A percentile compares a stretch with the other conserved stretches of the same genome.
These are phyloP conservation scores for Pulveroboletus sp. DNA, from an alignment of 768 basidiomycete species.

Conservation along the genomic window DNA sequence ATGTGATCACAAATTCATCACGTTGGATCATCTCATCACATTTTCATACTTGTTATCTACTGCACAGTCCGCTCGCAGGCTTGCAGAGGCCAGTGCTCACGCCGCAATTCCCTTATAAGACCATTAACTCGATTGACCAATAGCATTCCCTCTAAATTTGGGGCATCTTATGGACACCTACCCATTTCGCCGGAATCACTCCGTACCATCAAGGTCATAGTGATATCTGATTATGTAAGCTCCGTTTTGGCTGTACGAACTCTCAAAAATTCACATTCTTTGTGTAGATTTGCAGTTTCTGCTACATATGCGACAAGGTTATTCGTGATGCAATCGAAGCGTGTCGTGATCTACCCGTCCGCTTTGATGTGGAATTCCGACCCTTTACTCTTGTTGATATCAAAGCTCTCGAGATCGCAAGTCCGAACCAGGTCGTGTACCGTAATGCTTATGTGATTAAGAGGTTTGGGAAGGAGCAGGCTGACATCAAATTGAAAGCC, in stretches of 20 bases:
- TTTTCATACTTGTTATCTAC: neutral
- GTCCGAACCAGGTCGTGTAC: slow-evolving; percentile 1
- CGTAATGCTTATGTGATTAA: slow-evolving; percentile 21
- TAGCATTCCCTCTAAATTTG: slow-evolving; percentile 21
- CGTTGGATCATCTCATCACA: neutral
- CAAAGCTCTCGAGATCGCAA: neutral
- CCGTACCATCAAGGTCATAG: slow-evolving; percentile 30
- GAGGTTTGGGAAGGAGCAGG: slow-evolving; percentile 26
- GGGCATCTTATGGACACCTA: neutral
- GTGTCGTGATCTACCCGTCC: slow-evolving; percentile 28
- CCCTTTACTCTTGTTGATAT: slow-evolving; percentile 26
- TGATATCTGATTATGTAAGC: slow-evolving; percentile 32
- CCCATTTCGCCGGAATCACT: slow-evolving; percentile 7
- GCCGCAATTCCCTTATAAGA: neutral
- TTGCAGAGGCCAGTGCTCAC: slow-evolving; percentile 16
- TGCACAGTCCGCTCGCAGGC: slow-evolving; percentile 6
- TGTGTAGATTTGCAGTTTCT: slow-evolving; percentile 33
- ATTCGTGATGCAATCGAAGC: slow-evolving; percentile 32
- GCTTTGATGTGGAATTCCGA: slow-evolving; percentile 31
- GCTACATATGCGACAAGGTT: slow-evolving; percentile 35
- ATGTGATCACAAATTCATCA: neutral
- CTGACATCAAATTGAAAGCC: slow-evolving; percentile 23
- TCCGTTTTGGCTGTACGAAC: neutral
- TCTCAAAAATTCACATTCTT: neutral
- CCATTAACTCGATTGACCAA: neutral